Evolutionary conservation across 306 rosid species (phyloP).

Genomic region (Rosa chinensis): DNA sequence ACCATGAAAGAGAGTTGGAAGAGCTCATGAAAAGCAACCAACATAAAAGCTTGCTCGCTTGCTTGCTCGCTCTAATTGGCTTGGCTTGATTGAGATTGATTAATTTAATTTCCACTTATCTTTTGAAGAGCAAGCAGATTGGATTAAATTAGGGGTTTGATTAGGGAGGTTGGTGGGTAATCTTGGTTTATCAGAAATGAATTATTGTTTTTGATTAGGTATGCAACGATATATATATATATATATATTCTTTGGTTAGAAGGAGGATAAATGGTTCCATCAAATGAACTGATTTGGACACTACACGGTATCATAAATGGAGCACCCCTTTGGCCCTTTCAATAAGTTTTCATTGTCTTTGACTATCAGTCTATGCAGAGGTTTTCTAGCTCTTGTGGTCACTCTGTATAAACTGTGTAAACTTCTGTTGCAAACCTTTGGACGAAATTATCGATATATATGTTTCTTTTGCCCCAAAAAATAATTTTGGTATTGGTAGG

Average conservation of each 20-base stretch:
- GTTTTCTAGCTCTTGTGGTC: background rate
- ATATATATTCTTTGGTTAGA: slow-evolving; percentile 3
- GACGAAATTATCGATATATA: background rate
- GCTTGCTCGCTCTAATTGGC: slow-evolving; percentile 15
- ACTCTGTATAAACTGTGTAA: background rate
- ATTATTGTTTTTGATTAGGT: slow-evolving; percentile 19
- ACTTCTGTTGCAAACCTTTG: background rate
- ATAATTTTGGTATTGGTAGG: background rate
- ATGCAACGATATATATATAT: background rate
- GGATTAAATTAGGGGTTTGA: background rate
- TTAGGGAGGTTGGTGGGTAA: slow-evolving; percentile 17
- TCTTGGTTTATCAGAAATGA: slow-evolving; percentile 13
- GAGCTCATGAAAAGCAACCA: slow-evolving; percentile 48
- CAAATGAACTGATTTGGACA: slow-evolving; percentile 25
- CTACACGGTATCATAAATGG: slow-evolving; percentile 11
- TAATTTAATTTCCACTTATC: background rate
- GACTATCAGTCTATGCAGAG: slow-evolving; percentile 7
- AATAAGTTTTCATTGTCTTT: slow-evolving; percentile 13
- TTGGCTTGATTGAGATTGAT: slow-evolving; percentile 31
- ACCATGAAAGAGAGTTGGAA: slow-evolving; percentile 55
- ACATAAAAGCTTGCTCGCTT: slow-evolving; percentile 63
- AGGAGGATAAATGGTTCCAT: background rate
- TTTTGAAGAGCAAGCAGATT: background rate
- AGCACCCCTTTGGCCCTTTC: slow-evolving; percentile 21
- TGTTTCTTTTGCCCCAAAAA: too few species aligned